A percentile compares a stretch with the other conserved stretches of the same genome.
These are phyloP conservation scores for Euphorbia tirucalli DNA, from an alignment of 345 rosid genomes.

Conservation along the genomic window DNA sequence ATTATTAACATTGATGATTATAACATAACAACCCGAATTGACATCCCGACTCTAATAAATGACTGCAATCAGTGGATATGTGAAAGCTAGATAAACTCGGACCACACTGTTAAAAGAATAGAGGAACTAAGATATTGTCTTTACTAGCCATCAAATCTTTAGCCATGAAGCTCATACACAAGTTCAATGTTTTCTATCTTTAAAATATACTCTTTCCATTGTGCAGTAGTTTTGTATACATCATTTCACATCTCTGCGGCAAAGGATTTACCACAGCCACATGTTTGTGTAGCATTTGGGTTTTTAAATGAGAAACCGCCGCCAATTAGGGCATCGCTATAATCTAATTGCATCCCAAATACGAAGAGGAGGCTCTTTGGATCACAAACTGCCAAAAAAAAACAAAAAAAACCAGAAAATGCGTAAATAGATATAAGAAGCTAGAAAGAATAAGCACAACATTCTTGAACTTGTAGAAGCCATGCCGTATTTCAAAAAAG, in stretches of 20 bases:
- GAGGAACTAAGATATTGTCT: background rate
- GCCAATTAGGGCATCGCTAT: constrained; percentile 90
- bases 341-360: constrained; percentile 94
- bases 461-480: background rate
- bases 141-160: background rate
- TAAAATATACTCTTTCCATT: background rate
- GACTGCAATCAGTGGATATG: background rate
- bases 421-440: background rate
- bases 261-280: constrained; percentile 62
- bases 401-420: constrained; percentile 20
- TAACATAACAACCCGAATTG: no score
- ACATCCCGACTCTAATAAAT: no score
- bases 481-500: background rate
- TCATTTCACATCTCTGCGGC: constrained; percentile 55
- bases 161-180: background rate
- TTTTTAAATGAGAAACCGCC: constrained; percentile 95
- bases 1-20: no score
- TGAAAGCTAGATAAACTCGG: background rate
- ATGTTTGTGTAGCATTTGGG: constrained; percentile 80
- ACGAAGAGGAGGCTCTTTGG: constrained; percentile 96
- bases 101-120: background rate
- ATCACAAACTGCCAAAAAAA: constrained; percentile 78
- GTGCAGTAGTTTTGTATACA: constrained; percentile 10
- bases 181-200: background rate
- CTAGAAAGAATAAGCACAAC: background rate